Percentiles rank a stretch among this genome's conserved stretches.
Conservation (phyloP, 495 filamentous ascomycete species). For the Platismatia glauca region DNA sequence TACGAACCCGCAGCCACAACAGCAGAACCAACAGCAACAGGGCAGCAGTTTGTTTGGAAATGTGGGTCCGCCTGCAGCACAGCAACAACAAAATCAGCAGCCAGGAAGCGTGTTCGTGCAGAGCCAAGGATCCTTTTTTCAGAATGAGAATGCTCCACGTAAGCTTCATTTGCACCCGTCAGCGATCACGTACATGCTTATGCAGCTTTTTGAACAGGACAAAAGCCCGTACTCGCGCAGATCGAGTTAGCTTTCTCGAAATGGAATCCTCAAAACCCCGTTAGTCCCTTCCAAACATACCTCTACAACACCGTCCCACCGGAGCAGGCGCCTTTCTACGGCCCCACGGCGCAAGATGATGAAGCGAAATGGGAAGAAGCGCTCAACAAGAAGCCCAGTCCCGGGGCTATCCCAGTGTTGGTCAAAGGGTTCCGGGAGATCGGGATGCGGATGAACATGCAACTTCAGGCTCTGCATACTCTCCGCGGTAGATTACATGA, state of each 20-base stretch:
- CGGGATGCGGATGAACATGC: constrained; percentile 66
- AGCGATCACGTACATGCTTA: background rate
- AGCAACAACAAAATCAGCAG: constrained; percentile 30
- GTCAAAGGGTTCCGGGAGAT: constrained; percentile 62
- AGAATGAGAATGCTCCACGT: constrained; percentile 18
- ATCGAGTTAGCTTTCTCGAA: constrained; percentile 68
- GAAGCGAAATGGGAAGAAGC: constrained; percentile 89
- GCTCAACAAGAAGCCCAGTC: constrained; percentile 67
- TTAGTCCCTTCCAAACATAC: constrained; percentile 79
- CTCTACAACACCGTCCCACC: constrained; percentile 88
- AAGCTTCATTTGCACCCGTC: background rate
- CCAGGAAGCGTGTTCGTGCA: constrained; percentile 27
- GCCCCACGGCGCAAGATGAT: constrained; percentile 67
- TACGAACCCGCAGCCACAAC: constrained; percentile 30
- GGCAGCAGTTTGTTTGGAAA: constrained; percentile 31
- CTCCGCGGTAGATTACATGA: constrained; percentile 79
- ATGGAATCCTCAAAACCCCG: constrained; percentile 65
- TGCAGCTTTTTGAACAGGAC: constrained; percentile 35
- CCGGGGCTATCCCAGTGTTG: constrained; percentile 67
- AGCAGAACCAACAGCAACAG: constrained; percentile 32
- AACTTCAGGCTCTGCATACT: constrained; percentile 60
- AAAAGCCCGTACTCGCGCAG: constrained; percentile 79
- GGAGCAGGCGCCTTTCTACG: constrained; percentile 70
- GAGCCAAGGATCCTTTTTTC: constrained; percentile 12
- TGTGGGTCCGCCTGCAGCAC: constrained; percentile 18